Conservation (phyloP, 805 yeast species). For the Saccharomycopsis babjevae region DNA sequence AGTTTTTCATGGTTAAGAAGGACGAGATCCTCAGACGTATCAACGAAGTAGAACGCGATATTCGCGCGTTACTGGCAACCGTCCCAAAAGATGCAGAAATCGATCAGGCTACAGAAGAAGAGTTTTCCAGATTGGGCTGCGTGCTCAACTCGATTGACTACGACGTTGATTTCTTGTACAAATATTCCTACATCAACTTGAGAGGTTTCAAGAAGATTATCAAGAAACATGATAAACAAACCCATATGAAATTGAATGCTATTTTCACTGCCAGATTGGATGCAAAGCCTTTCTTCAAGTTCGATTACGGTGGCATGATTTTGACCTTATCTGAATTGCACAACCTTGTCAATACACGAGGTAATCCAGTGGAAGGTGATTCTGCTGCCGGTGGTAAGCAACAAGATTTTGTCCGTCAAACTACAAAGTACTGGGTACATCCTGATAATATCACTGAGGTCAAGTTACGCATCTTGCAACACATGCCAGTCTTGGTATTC, state of each 20-base stretch:
- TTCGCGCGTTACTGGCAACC: not conserved
- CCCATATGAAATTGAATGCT: conserved; percentile 73
- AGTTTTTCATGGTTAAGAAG: conserved; percentile 80
- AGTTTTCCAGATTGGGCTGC: conserved; percentile 64
- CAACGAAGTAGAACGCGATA: conserved; percentile 2
- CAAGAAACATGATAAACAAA: conserved; percentile 91
- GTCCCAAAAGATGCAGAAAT: conserved; percentile 63
- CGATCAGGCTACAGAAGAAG: conserved; percentile 57
- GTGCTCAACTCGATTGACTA: conserved; percentile 84
- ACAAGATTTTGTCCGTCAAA: conserved; percentile 96
- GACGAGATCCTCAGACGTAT: conserved; percentile 80
- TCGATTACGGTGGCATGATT: conserved; percentile 80
- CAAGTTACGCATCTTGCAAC: conserved; percentile 84
- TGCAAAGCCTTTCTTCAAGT: conserved; percentile 92
- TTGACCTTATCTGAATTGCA: conserved; percentile 83
- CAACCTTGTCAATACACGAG: conserved; percentile 90
- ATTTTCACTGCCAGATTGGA: conserved; percentile 88
- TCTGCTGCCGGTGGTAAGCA: conserved; percentile 97
- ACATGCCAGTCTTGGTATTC: conserved; percentile 93
- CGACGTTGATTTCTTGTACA: conserved; percentile 93
- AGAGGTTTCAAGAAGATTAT: conserved; percentile 95
- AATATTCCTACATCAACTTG: conserved; percentile 85
- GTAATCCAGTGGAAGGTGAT: conserved; percentile 91
- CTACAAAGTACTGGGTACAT: conserved; percentile 98
- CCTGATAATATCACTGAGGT: conserved; percentile 96